Evolutionary conservation across 768 basidiomycete species (phyloP), one percentile per base, ranked within the genome.

Genomic region (Panaeolus papilionaceus): DNA sequence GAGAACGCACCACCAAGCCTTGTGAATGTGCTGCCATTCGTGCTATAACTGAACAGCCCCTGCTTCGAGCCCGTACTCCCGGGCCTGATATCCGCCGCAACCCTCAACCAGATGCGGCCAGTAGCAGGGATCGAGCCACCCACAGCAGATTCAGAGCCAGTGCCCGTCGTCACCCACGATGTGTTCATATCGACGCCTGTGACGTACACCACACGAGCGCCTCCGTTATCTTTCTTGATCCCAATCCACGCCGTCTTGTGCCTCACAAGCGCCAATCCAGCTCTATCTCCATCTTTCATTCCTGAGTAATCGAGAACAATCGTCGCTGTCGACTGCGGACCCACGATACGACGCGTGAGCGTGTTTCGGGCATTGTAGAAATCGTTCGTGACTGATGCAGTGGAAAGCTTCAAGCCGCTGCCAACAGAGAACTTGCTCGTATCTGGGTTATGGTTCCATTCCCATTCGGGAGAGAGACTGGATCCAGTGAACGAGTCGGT

Each of bases 391-490:
- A 58, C 54, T 4, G 28, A 33, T 8, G 54, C 54, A 16, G 54
- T 58, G 9, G 26, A 37, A 6, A 58, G 33, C 54, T 37, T 58
- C 54, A 58, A 33, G 14, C 54, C 54, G 16, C 33, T 58, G 7
- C 33, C 33, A n/a, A 58, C 54, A 16, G 54, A 58, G 54, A 58
- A 58, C 11, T 58, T 58, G 11, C 28, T 58, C 1, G 54, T 58
- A 12, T 58, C 54, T 58, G 54, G 54, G 14, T 58, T 58, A 16
- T 58, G 54, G 54, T 58, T 58, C 54, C 54, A 58, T 37, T 58
- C 54, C 54, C 54, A 58, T 58, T 58, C 54, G 14, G 4, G 54
- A 28, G 26, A 4, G 33, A 58, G 54, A 18, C 26, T 33, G 4
- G 54, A 28, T 2, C 54, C 54, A 18, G 54, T 28, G 54, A 58